Evolutionary conservation across 163 green algal genomes (phyloP).

Genomic region (Scenedesmus sp.): DNA sequence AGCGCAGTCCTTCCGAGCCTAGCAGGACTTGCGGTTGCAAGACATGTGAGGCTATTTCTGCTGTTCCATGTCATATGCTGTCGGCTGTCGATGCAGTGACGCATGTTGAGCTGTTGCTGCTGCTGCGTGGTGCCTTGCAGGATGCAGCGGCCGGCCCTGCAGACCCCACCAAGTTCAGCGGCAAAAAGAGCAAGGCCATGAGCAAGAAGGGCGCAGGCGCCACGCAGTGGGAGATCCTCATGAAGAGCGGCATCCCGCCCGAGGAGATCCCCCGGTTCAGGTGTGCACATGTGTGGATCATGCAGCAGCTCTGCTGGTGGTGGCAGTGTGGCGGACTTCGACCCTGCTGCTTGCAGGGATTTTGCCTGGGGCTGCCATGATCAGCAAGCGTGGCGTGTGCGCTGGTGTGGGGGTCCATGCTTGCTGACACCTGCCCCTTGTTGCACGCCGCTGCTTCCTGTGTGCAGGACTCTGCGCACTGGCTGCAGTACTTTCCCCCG

Average conservation of each 20-base stretch:
- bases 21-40: no score
- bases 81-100: background rate
- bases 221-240: slow-evolving; percentile 97
- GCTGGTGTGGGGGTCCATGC: slow-evolving; percentile 84
- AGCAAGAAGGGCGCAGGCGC: slow-evolving; percentile 91
- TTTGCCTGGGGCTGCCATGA: slow-evolving; percentile 91
- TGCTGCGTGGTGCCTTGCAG: slow-evolving; percentile 11
- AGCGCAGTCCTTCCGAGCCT: no score
- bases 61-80: no score
- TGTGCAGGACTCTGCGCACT: slow-evolving; percentile 91
- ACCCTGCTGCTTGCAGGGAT: slow-evolving; percentile 75
- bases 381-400: slow-evolving; percentile 86
- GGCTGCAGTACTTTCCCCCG: slow-evolving; percentile 97
- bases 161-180: slow-evolving; percentile 92
- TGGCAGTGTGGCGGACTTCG: no score
- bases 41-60: no score
- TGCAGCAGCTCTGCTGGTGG: no score
- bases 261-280: slow-evolving; percentile 92
- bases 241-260: slow-evolving; percentile 88
- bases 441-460: slow-evolving; percentile 61
- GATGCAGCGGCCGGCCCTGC: slow-evolving; percentile 44
- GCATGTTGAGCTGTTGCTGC: background rate
- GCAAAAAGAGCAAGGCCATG: slow-evolving; percentile 96
- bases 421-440: background rate
- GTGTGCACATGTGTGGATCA: background rate